A percentile compares a stretch with the other conserved stretches of the same genome.
phyloP scores from a whole-genome alignment of 768 basidiomycete genomes.

The Rhizopogon vinicolor region DNA sequence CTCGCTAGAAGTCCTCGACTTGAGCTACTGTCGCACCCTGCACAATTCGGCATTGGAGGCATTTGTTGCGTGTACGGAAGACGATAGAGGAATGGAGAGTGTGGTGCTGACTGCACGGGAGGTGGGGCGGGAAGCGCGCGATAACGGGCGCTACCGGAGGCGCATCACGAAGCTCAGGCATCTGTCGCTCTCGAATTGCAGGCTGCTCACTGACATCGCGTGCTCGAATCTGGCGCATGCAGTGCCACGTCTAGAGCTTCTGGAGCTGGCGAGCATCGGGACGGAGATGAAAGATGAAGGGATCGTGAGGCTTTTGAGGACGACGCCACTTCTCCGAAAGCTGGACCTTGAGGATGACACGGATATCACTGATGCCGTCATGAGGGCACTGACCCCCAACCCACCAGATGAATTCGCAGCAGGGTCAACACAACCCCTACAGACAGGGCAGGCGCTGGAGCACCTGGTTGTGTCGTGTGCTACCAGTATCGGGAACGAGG shows the following conservation, averaged over 20 bases:
- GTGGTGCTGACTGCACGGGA: constrained; percentile 56
- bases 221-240: constrained; percentile 69
- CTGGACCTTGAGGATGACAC: constrained; percentile 85
- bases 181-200: constrained; percentile 67
- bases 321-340: constrained; percentile 65
- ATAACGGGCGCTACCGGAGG: constrained; percentile 44
- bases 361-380: constrained; percentile 68
- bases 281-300: constrained; percentile 66
- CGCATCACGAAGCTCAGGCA: constrained; percentile 70
- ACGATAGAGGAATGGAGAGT: constrained; percentile 29
- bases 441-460: constrained; percentile 66
- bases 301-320: constrained; percentile 63
- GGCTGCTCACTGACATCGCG: constrained; percentile 66
- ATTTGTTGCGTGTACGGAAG: constrained; percentile 52
- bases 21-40: constrained; percentile 67
- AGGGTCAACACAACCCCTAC: constrained; percentile 20
- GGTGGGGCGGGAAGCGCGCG: constrained; percentile 56
- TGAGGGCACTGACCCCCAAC: constrained; percentile 57
- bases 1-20: constrained; percentile 71
- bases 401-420: constrained; percentile 8
- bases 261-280: constrained; percentile 80
- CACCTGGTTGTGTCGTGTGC: constrained; percentile 70
- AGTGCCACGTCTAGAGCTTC: constrained; percentile 66
- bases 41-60: constrained; percentile 75
- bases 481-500: constrained; percentile 56